A percentile compares a stretch with the other conserved stretches of the same genome.
Conservation (phyloP, 371 early-diverging fungal genomes). For the Encephalitozoon cuniculi region DNA sequence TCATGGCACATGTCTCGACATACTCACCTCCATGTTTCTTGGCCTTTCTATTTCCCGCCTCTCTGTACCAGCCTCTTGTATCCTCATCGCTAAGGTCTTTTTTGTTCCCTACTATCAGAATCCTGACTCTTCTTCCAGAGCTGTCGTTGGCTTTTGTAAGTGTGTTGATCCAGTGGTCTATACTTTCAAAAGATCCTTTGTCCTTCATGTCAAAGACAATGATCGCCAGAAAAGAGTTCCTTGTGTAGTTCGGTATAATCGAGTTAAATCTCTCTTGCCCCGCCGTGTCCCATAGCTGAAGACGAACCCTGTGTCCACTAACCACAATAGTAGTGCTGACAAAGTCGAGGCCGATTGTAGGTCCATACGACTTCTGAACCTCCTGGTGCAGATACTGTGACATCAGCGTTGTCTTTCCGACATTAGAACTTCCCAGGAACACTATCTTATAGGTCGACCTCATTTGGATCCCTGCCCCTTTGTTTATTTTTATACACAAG, state of each 20-base stretch:
- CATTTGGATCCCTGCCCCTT: slow-evolving; percentile 39
- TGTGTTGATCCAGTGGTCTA: slow-evolving; percentile 92
- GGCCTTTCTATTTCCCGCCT: slow-evolving; percentile 43
- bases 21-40: slow-evolving; percentile 47
- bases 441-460: slow-evolving; percentile 61
- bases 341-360: slow-evolving; percentile 98
- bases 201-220: slow-evolving; percentile 66
- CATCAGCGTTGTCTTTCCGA: slow-evolving; percentile 95
- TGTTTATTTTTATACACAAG: slow-evolving; percentile 1
- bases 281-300: slow-evolving; percentile 62
- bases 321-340: slow-evolving; percentile 64
- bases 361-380: slow-evolving; percentile 63
- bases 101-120: slow-evolving; percentile 97
- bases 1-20: slow-evolving; percentile 57
- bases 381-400: slow-evolving; percentile 64
- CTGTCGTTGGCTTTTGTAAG: slow-evolving; percentile 82
- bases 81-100: slow-evolving; percentile 77
- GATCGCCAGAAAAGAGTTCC: slow-evolving; percentile 92
- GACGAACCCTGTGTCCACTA: slow-evolving; percentile 48
- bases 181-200: slow-evolving; percentile 63
- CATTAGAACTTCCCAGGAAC: slow-evolving; percentile 63
- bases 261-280: slow-evolving; percentile 63
- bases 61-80: background rate
- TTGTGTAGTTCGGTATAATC: slow-evolving; percentile 89
- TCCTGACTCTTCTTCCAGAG: slow-evolving; percentile 71